Base-by-base conservation (phyloP, 2,329 filamentous ascomycete genomes). In the Chlorencoelia australis region DNA sequence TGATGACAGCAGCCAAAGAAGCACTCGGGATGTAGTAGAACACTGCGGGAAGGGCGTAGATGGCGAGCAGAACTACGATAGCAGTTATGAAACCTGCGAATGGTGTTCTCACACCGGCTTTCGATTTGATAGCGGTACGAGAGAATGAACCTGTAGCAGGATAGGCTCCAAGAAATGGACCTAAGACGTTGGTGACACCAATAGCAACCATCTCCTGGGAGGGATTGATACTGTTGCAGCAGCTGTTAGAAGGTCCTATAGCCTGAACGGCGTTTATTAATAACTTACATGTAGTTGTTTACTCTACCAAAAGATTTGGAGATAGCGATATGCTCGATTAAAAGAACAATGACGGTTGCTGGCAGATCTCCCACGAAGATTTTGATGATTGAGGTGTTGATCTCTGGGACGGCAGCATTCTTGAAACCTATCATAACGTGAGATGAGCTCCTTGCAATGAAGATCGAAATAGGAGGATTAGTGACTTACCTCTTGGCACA, bases 261-360 rank as follows among this genome's bases (percentile, higher is more conserved):
- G n/a, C n/a, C n/a, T n/a, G n/a, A n/a, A n/a, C n/a, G n/a, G n/a
- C n/a, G n/a, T n/a, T n/a, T n/a, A n/a, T n/a, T n/a, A n/a, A n/a
- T n/a, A n/a, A n/a, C n/a, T n/a, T n/a, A n/a, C n/a, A 76, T 80
- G 61, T 98, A 98, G 64, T 94, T 94, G 66, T 95, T 96, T 51
- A 95, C 75, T 41, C 89, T 75, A 7, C 91, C 91, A 49, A 98
- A 96, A 0, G 89, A 95, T 59, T 96, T 98, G 13, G 88, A 86
- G 45, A 96, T 95, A 31, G 89, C 87, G 51, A 96, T 94, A 57
- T 96, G 89, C 61, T 96, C 91, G 43, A 96, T 93, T 22, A 96
- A 69, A 39, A 96, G 69, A n/a, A 98, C 88, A 47, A 96, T 94
- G 35, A 95, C 79, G 1, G 82, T 80, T 6, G 83, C 82, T 0